Evolutionary conservation across 1,284 basidiomycete genomes (phyloP).

Genomic region (Thelephora terrestris): DNA sequence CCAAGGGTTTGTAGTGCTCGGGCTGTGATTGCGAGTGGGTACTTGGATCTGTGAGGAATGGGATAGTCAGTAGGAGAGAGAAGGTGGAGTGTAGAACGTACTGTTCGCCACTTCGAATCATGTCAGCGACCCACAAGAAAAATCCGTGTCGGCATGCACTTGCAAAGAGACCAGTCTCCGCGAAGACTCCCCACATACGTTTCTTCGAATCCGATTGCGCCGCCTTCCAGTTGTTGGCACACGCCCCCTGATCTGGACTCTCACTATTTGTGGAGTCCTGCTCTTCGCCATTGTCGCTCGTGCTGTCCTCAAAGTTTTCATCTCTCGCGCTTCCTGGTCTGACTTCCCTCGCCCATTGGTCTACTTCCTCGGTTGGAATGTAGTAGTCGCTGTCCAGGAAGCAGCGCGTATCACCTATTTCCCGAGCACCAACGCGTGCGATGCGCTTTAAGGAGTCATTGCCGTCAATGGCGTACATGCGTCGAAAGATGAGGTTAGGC

Average conservation of each 20-base stretch:
- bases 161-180: no score
- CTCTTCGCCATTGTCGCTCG: neutral
- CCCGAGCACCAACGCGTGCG: constrained; percentile 1
- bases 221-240: constrained; percentile 17
- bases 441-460: constrained; percentile 27
- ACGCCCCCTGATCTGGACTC: neutral
- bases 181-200: constrained; percentile 22
- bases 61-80: neutral
- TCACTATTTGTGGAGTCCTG: constrained; percentile 11
- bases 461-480: constrained; percentile 22
- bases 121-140: no score
- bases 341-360: constrained; percentile 25
- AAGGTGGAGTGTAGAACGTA: constrained; percentile 10
- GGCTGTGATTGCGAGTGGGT: constrained; percentile 20
- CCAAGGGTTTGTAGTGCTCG: constrained; percentile 15
- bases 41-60: constrained; percentile 23
- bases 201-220: constrained; percentile 14
- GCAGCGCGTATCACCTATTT: constrained; percentile 9
- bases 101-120: constrained; percentile 25
- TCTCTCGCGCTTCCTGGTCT: no score
- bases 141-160: no score
- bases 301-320: no score
- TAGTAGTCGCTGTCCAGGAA: constrained; percentile 15
- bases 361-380: constrained; percentile 15
- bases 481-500: constrained; percentile 9